These are phyloP conservation scores for Monosporascus sp. DNA, from an alignment of 2,329 filamentous ascomycete species.

Conservation along the genomic window DNA sequence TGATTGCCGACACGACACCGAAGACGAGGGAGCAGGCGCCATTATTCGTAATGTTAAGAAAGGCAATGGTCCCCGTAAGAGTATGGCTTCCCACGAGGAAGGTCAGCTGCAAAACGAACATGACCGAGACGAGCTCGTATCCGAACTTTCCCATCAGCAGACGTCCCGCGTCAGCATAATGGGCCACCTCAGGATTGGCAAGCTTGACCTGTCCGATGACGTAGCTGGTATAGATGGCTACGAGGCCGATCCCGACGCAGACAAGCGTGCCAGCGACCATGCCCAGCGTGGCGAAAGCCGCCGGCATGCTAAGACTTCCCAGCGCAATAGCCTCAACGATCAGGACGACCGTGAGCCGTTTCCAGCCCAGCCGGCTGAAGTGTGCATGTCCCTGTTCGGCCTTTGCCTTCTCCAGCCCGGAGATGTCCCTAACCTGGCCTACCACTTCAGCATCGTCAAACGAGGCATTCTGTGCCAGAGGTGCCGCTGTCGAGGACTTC, in stretches of 20 bases:
- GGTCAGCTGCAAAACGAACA: slow-evolving; percentile 52
- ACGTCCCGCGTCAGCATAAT: slow-evolving; percentile 51
- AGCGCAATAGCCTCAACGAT: slow-evolving; percentile 55
- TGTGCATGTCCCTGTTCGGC: slow-evolving; percentile 40
- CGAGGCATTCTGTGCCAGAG: background rate
- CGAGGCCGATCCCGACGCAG: slow-evolving; percentile 36
- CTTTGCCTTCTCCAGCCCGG: slow-evolving; percentile 43
- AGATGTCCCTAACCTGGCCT: slow-evolving; percentile 30
- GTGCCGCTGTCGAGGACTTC: background rate
- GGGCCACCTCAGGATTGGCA: slow-evolving; percentile 25
- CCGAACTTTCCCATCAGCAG: slow-evolving; percentile 50
- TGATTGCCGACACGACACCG: slow-evolving; percentile 47
- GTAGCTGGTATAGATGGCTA: slow-evolving; percentile 45
- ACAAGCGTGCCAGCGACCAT: slow-evolving; percentile 46
- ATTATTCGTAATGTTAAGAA: slow-evolving; percentile 54
- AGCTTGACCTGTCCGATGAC: slow-evolving; percentile 40
- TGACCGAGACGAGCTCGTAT: slow-evolving; percentile 48
- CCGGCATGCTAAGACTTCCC: slow-evolving; percentile 46
- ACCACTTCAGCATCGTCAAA: slow-evolving; percentile 16
- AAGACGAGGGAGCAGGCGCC: slow-evolving; percentile 55
- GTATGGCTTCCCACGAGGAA: slow-evolving; percentile 62
- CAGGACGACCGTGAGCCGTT: slow-evolving; percentile 49
- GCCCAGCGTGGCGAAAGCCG: slow-evolving; percentile 48
- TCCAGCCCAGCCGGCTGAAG: slow-evolving; percentile 52
- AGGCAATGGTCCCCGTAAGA: slow-evolving; percentile 56